phyloP scores from a whole-genome alignment of 169 alveolate species.

The Toxoplasma gondii region DNA sequence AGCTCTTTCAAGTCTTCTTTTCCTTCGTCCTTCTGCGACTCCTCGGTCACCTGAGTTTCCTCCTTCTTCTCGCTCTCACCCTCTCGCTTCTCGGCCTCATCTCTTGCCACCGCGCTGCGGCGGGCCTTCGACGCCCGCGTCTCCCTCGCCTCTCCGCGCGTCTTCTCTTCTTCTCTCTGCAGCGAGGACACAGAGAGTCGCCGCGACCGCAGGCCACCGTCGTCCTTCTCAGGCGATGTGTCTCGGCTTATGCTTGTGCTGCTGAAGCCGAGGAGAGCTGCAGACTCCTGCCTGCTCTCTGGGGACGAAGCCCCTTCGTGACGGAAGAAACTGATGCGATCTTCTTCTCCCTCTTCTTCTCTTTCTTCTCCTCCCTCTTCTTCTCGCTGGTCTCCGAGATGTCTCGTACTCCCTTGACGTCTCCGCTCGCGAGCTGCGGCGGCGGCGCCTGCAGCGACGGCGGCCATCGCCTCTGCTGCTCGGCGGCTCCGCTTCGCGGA shows the following conservation, averaged over 20 bases:
- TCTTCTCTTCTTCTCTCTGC: not conserved
- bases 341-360: not conserved
- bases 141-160: not conserved
- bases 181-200: not conserved
- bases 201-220: not conserved
- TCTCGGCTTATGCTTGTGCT: slow-evolving; percentile 38
- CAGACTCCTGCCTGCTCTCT: not conserved
- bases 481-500: not conserved
- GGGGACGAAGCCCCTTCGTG: not conserved
- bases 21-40: not conserved
- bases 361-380: not conserved
- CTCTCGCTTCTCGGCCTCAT: not conserved
- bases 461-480: not conserved
- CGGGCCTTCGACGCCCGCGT: not conserved
- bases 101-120: not conserved
- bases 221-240: not conserved
- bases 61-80: not conserved
- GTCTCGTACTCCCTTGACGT: not conserved
- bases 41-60: not conserved
- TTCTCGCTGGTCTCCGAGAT: not conserved
- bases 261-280: slow-evolving; percentile 4
- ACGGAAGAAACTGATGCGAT: not conserved
- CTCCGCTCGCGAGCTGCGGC: slow-evolving; percentile 8
- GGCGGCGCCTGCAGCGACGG: not conserved
- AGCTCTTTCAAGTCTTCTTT: not conserved